A percentile compares a stretch with the other conserved stretches of the same genome.
These are phyloP conservation scores for Inonotus obliquus DNA, from an alignment of 1,284 basidiomycete species.

Conservation along the genomic window DNA sequence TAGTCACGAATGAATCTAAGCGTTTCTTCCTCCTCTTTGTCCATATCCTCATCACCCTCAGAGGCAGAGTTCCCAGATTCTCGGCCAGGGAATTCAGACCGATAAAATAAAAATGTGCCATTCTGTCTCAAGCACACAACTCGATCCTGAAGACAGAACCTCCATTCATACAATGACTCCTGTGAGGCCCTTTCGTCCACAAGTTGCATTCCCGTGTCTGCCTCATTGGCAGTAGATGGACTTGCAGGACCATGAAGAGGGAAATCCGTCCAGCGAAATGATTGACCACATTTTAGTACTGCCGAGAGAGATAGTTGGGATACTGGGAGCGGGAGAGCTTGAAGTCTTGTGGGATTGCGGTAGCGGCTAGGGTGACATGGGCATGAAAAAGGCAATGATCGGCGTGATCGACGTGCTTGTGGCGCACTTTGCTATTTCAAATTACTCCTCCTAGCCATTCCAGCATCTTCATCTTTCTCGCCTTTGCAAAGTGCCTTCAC, in stretches of 20 bases:
- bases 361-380: slow-evolving; percentile 14
- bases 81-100: slow-evolving; percentile 51
- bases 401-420: too few species aligned
- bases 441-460: too few species aligned
- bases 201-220: background rate
- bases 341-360: slow-evolving; percentile 39
- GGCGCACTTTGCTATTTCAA: too few species aligned
- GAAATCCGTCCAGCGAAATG: slow-evolving; percentile 70
- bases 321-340: slow-evolving; percentile 54
- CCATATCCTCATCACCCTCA: slow-evolving; percentile 12
- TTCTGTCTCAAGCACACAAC: slow-evolving; percentile 82
- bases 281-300: slow-evolving; percentile 76
- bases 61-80: background rate
- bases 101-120: slow-evolving; percentile 63
- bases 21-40: slow-evolving; percentile 56
- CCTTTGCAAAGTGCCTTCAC: too few species aligned
- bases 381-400: too few species aligned
- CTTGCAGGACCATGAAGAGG: slow-evolving; percentile 37
- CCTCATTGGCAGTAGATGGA: too few species aligned
- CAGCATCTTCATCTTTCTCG: too few species aligned
- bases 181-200: background rate
- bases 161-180: slow-evolving; percentile 55
- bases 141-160: slow-evolving; percentile 72
- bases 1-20: slow-evolving; percentile 80
- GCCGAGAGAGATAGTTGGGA: slow-evolving; percentile 64